These are phyloP conservation scores for Zygoascus meyerae DNA, from an alignment of 1,139 yeast species.

Conservation along the genomic window DNA sequence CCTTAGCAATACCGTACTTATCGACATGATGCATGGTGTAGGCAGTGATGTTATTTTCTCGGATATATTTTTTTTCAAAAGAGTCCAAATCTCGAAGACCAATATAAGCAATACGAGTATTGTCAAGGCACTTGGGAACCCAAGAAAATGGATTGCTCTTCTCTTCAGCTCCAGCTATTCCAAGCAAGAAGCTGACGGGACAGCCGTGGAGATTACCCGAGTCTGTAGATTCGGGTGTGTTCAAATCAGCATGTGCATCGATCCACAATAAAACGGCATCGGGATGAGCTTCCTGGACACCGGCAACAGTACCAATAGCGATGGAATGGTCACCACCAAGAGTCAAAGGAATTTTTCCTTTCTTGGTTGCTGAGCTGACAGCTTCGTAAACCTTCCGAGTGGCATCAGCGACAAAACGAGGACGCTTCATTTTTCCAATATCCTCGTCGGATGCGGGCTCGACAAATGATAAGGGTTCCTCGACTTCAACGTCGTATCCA, in stretches of 20 bases:
- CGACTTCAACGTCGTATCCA: conserved; percentile 64
- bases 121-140: conserved; percentile 68
- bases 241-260: conserved; percentile 97
- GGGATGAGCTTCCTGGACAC: conserved; percentile 71
- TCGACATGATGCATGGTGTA: conserved; percentile 96
- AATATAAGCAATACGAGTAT: conserved; percentile 78
- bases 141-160: conserved; percentile 49
- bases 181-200: conserved; percentile 87
- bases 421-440: conserved; percentile 57
- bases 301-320: conserved; percentile 89
- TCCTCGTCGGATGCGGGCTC: conserved; percentile 33
- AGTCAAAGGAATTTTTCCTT: conserved; percentile 68
- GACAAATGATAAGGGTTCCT: conserved; percentile 48
- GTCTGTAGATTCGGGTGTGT: conserved; percentile 79
- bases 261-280: conserved; percentile 92
- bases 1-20: conserved; percentile 86
- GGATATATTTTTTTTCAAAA: conserved; percentile 72
- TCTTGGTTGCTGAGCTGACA: conserved; percentile 48
- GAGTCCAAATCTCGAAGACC: conserved; percentile 91
- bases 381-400: conserved; percentile 58
- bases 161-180: conserved; percentile 38
- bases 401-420: conserved; percentile 70
- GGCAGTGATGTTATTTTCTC: conserved; percentile 70
- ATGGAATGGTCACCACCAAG: conserved; percentile 97
- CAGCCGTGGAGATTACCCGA: conserved; percentile 96